Evolutionary conservation across 371 early-diverging fungal species (phyloP).

Genomic region (Mucor piriformis): DNA sequence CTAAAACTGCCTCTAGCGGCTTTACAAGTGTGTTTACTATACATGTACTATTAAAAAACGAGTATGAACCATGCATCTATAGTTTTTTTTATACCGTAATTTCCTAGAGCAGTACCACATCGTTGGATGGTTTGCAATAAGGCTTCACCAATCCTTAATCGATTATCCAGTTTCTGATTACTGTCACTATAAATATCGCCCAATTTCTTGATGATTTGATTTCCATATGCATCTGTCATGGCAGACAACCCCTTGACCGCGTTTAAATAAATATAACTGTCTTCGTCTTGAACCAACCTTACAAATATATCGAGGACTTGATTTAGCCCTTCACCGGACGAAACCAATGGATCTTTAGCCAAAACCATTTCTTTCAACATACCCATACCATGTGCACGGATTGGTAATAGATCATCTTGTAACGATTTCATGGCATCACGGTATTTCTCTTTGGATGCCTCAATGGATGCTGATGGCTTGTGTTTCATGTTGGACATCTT

Average conservation of each 20-base stretch:
- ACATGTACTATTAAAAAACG: neutral
- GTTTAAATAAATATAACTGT: slow-evolving; percentile 88
- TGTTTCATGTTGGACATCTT: slow-evolving; percentile 22
- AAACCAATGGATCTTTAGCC: slow-evolving; percentile 59
- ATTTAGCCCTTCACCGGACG: slow-evolving; percentile 56
- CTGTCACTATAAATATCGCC: slow-evolving; percentile 65
- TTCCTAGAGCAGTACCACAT: slow-evolving; percentile 76
- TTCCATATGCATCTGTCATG: slow-evolving; percentile 79
- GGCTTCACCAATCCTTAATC: slow-evolving; percentile 87
- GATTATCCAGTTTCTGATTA: slow-evolving; percentile 65
- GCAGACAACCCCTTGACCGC: slow-evolving; percentile 85
- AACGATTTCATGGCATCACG: slow-evolving; percentile 78
- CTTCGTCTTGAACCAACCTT: slow-evolving; percentile 73
- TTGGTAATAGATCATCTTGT: slow-evolving; percentile 79
- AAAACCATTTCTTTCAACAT: slow-evolving; percentile 79
- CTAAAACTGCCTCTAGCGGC: slow-evolving; percentile 69
- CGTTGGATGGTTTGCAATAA: slow-evolving; percentile 84
- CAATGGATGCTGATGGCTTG: slow-evolving; percentile 11
- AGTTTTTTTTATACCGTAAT: slow-evolving; percentile 55
- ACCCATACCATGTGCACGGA: slow-evolving; percentile 86
- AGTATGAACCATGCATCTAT: neutral
- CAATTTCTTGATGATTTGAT: slow-evolving; percentile 66
- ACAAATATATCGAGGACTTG: slow-evolving; percentile 75
- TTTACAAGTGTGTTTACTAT: slow-evolving; percentile 65
- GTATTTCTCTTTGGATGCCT: slow-evolving; percentile 60